Evolutionary conservation across 371 early-diverging fungal genomes (phyloP).

Genomic region (Rhizomucor pusillus): DNA sequence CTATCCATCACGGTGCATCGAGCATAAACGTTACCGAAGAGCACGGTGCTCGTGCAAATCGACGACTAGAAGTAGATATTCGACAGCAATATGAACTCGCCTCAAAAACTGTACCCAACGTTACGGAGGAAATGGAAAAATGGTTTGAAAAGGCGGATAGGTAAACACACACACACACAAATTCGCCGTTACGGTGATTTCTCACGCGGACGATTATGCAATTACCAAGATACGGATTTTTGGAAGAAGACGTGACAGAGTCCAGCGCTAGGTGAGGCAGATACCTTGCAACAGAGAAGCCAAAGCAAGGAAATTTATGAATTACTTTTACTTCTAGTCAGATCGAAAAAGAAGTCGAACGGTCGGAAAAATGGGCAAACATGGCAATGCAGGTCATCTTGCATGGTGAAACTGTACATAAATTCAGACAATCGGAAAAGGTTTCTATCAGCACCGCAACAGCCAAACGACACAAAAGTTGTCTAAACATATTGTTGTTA

Average conservation of each 20-base stretch:
- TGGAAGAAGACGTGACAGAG: constrained; percentile 17
- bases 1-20: not conserved
- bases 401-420: constrained; percentile 35
- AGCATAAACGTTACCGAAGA: not conserved
- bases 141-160: constrained; percentile 49
- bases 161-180: constrained; percentile 14
- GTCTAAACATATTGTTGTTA: not conserved
- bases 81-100: constrained; percentile 10
- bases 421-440: constrained; percentile 38
- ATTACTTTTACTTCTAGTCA: not conserved
- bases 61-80: constrained; percentile 7
- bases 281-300: not conserved
- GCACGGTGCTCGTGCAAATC: not conserved
- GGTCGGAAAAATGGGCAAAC: constrained; percentile 54
- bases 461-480: not conserved
- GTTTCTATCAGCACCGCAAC: constrained; percentile 13
- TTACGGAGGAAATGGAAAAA: constrained; percentile 47
- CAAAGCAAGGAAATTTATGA: not conserved
- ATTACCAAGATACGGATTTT: constrained; percentile 43
- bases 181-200: not conserved
- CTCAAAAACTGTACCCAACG: constrained; percentile 19
- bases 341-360: constrained; percentile 37
- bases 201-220: not conserved
- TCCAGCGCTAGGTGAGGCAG: constrained; percentile 13
- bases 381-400: constrained; percentile 45